Evolutionary conservation across 2,329 filamentous ascomycete genomes (phyloP), one percentile per base, ranked within the genome.

Genomic region (Diaporthe sp.): DNA sequence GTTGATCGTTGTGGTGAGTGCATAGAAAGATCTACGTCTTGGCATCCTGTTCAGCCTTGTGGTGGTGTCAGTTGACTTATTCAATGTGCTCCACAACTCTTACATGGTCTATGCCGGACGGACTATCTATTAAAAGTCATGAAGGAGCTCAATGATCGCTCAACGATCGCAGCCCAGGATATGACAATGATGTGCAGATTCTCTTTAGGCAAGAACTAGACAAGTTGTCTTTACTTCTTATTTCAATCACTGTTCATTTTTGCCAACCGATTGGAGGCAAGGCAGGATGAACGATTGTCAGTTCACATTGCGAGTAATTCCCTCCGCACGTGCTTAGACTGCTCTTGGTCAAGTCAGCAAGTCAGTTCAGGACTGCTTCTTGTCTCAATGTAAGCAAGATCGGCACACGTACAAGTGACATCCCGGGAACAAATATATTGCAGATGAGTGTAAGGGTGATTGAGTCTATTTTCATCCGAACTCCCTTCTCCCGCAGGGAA

Each of bases 51-150:
- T 50, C 42, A 66, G 42, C 60, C 60, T 50, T 33, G 60, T 64
- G 40, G 10, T 9, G 60, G 17, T 33, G 60, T 25, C 40, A 61
- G 58, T 40, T 60, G 12, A 30, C n/a, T 61, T 28, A 45, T 12
- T 28, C 38, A 42, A 19, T 12, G 4, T 4, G 8, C 4, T 22
- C 58, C 58, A 42, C 38, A 10, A 38, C 13, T 42, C 3, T 61
- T 33, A 6, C 58, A 64, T 64, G 38, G 38, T 64, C 5, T n/a
- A 64, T 45, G 58, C 58, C 25, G 13, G 58, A 22, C 10, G 15
- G 10, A 17, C 9, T 22, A 64, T 45, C 58, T 64, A 64, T 64
- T 64, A 45, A 30, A 64, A 64, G 58, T 45, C n/a, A 64, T 42
- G 4, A 42, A 3, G 25, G 25, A 42, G 22, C 25, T 30, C n/a